Base-by-base conservation (phyloP, 371 early-diverging fungal species). In the Mucor velutinosus region DNA sequence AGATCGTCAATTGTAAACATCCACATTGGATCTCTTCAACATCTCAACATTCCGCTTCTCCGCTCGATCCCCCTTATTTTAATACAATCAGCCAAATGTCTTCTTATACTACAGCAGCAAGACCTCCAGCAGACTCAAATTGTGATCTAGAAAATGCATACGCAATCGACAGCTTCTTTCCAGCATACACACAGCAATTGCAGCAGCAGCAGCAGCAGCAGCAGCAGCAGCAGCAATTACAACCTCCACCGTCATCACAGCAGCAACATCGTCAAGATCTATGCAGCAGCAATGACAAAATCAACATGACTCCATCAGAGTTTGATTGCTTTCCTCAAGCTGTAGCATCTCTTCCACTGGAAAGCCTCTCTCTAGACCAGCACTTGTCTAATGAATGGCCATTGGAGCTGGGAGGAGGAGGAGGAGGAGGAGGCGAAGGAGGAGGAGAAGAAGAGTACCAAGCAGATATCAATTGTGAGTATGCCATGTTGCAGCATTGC, bases 291-390 rank as follows among this genome's bases (percentile, higher is more conserved):
- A 51, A 10, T 25, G 51, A 51, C 8, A 51, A 51, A 12, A 21
- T 51, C 25, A 23, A 25, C 4, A 51, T 51, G 51, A 14, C 23
- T 4, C 51, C 25, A 51, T 51, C 51, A 51, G 25, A 51, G 12
- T 51, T 51, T 63, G 55, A 63, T n/a, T 37, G 27, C 37, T 37
- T 60, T 14, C 39, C 30, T 60, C 53, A 49, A 55, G 25, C 51
- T 12, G 60, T 41, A 41, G 30, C 60, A 17, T 33, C 43, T 21
- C 25, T 70, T 47, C 65, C 65, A 32, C 25, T 70, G 27, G 65
- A 70, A 43, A 60, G 37, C n/a, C 56, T 64, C 10, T 59, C 69
- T 29, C 59, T 69, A 14, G 41, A 61, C 33, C 56, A 60, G 12
- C 15, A 51, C 27, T 60, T 60, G 15, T 10, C 60, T 25, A 49